Evolutionary conservation across 75 land plant species (phyloP).

Genomic region (Pinus tabuliformis): DNA sequence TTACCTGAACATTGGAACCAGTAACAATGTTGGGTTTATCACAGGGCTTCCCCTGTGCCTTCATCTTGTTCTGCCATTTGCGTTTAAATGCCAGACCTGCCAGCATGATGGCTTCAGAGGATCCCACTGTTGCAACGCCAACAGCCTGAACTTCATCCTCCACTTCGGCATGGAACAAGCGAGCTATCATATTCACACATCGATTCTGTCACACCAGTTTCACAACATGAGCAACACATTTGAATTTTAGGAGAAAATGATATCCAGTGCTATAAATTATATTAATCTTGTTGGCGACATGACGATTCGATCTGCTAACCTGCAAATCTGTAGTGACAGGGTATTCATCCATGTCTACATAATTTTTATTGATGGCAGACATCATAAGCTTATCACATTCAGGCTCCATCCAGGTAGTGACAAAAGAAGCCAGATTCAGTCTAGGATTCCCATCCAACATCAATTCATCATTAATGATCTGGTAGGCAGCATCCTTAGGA

Average conservation of each 20-base stretch:
- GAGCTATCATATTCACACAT: too few relatives aligned
- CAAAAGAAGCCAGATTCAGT: slow-evolving; percentile 77
- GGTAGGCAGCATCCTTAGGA: slow-evolving; percentile 73
- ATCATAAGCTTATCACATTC: slow-evolving; percentile 65
- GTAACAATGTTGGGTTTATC: slow-evolving; percentile 49
- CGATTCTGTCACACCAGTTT: too few relatives aligned
- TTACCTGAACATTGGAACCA: slow-evolving; percentile 62
- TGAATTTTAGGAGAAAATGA: too few relatives aligned
- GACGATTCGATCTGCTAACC: too few relatives aligned
- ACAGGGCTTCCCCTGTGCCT: neutral
- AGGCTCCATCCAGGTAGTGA: slow-evolving; percentile 80
- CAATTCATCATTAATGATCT: slow-evolving; percentile 67
- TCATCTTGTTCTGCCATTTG: slow-evolving; percentile 17
- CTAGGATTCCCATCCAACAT: slow-evolving; percentile 86
- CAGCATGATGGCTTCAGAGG: slow-evolving; percentile 27
- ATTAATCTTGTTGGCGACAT: too few relatives aligned
- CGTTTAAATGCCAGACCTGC: slow-evolving; percentile 24
- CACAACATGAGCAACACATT: too few relatives aligned
- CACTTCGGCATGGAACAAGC: neutral
- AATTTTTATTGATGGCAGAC: slow-evolving; percentile 55
- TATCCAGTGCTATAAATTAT: too few relatives aligned
- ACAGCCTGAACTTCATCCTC: slow-evolving; percentile 8
- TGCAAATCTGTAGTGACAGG: too few relatives aligned
- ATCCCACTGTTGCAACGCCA: slow-evolving; percentile 20
- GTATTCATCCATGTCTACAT: slow-evolving; percentile 58